phyloP scores from a whole-genome alignment of 2,329 filamentous ascomycete species.

The Ophiosphaerella herpotricha region DNA sequence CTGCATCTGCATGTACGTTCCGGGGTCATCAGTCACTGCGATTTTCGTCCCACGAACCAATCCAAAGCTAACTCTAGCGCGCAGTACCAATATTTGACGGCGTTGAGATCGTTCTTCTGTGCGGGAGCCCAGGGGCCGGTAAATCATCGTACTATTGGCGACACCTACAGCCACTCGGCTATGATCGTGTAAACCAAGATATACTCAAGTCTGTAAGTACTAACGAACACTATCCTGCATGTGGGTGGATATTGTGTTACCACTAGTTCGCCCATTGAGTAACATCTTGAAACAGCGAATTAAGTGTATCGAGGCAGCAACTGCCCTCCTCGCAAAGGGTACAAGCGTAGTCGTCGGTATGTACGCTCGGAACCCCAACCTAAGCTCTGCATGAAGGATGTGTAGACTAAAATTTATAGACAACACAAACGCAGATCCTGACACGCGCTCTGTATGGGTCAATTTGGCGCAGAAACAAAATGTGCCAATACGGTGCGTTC shows the following conservation, averaged over 20 bases:
- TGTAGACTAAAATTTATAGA: conserved; percentile 59
- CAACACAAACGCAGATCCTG: conserved; percentile 89
- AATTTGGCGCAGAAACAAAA: conserved; percentile 70
- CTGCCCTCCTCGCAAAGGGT: conserved; percentile 65
- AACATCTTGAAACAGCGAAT: conserved; percentile 56
- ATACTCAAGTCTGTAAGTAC: conserved; percentile 70
- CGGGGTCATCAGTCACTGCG: conserved; percentile 21
- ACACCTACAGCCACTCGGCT: conserved; percentile 75
- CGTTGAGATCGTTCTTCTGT: conserved; percentile 80
- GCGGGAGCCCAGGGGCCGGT: conserved; percentile 85
- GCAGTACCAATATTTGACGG: conserved; percentile 55
- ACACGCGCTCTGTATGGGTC: conserved; percentile 79
- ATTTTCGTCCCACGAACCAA: conserved; percentile 4
- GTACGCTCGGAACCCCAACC: conserved; percentile 40
- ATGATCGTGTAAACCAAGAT: conserved; percentile 89
- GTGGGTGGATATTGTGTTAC: conserved; percentile 31
- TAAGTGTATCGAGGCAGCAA: conserved; percentile 72
- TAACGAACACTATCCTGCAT: conserved; percentile 6
- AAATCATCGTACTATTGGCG: conserved; percentile 92
- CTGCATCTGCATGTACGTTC: conserved; percentile 42
- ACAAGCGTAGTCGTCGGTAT: conserved; percentile 77
- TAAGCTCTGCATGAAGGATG: conserved; percentile 12
- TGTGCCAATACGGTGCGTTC: conserved; percentile 81
- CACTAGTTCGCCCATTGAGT: conserved; percentile 30
- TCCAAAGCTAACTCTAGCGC: conserved; percentile 22